These are phyloP conservation scores for Vaccinium darrowii DNA, from an alignment of 148 eudicot species.

Conservation along the genomic window DNA sequence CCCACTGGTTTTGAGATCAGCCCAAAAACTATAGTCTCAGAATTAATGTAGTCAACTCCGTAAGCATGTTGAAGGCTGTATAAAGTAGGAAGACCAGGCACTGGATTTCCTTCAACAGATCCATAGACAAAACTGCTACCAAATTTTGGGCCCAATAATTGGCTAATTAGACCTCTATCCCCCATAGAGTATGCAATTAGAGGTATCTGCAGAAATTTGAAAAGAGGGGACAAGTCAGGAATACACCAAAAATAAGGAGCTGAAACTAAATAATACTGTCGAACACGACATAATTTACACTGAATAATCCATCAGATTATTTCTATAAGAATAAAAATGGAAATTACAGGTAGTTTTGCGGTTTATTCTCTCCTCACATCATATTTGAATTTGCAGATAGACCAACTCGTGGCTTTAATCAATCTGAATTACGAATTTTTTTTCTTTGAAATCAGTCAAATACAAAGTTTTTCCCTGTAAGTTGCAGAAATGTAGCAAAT, in stretches of 20 bases:
- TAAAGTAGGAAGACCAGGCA: slow-evolving; percentile 46
- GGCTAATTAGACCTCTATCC: slow-evolving; percentile 51
- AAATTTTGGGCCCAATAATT: slow-evolving; percentile 45
- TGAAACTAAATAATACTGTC: background rate
- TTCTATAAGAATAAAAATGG: too few species aligned
- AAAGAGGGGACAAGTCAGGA: background rate
- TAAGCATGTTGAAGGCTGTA: slow-evolving; percentile 36
- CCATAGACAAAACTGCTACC: slow-evolving; percentile 45
- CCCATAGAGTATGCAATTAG: slow-evolving; percentile 43
- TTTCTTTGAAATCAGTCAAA: background rate
- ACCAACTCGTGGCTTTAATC: background rate
- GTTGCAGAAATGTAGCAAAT: background rate
- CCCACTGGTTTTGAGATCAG: slow-evolving; percentile 53
- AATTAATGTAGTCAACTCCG: slow-evolving; percentile 28
- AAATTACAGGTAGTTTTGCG: too few species aligned
- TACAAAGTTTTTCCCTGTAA: background rate
- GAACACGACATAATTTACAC: too few species aligned
- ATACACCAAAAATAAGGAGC: background rate
- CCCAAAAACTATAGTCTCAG: slow-evolving; percentile 44
- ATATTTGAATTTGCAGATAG: too few species aligned
- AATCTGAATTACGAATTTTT: background rate
- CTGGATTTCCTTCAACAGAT: slow-evolving; percentile 32
- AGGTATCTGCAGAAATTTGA: slow-evolving; percentile 33
- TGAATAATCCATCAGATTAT: too few species aligned
- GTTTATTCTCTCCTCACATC: too few species aligned